These are phyloP conservation scores for Colletotrichum sp. DNA, from an alignment of 2,329 filamentous ascomycete genomes.

Conservation along the genomic window DNA sequence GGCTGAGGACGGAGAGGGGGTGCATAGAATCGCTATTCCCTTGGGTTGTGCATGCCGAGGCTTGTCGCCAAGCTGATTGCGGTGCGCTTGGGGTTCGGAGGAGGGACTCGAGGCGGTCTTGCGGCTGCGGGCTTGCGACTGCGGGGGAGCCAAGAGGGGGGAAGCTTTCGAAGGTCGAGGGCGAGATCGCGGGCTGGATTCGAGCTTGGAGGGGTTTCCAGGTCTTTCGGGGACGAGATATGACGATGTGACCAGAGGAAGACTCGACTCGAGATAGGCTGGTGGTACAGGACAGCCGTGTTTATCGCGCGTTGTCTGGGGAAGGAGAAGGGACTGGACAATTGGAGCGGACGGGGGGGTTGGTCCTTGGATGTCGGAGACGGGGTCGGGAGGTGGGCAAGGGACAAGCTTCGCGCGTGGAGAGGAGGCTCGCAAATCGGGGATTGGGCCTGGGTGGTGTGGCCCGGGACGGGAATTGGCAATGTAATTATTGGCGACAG, in stretches of 20 bases:
- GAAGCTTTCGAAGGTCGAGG: background rate
- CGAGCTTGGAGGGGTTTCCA: background rate
- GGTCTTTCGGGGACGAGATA: background rate
- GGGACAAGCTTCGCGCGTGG: slow-evolving; percentile 15
- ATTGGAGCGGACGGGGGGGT: background rate
- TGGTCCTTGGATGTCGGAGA: background rate
- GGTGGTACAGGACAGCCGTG: background rate
- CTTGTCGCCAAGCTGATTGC: slow-evolving; percentile 17
- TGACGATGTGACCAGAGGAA: background rate
- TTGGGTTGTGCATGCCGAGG: slow-evolving; percentile 49
- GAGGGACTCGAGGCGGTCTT: background rate
- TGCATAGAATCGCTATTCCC: slow-evolving; percentile 75
- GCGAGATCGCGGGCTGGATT: background rate
- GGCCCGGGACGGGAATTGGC: background rate
- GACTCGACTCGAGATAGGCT: background rate
- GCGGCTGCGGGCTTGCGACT: slow-evolving; percentile 1
- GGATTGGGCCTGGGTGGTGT: background rate
- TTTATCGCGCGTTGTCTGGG: slow-evolving; percentile 1
- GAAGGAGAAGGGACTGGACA: background rate
- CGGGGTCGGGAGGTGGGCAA: background rate
- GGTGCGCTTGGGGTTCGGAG: background rate
- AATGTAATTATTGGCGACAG: background rate
- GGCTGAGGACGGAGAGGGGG: slow-evolving; percentile 94
- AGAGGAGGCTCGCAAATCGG: background rate
- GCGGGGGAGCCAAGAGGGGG: background rate